phyloP scores from a whole-genome alignment of 352 stramenopile genomes.

The Nothophytophthora sp. region DNA sequence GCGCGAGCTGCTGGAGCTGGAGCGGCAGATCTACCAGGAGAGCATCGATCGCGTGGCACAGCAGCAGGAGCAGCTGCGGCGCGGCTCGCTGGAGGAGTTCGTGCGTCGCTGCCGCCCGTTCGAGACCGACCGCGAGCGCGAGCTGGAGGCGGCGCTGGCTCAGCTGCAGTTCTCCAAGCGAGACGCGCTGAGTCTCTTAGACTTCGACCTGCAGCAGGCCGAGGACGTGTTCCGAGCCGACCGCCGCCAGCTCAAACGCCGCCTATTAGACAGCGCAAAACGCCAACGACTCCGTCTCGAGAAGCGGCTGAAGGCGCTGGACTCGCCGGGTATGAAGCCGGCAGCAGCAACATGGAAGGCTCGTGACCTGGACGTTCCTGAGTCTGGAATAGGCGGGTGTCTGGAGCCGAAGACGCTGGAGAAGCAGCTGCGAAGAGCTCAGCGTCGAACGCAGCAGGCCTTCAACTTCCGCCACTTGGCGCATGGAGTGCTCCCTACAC shows the following conservation, averaged over 20 bases:
- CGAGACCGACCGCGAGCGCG: conserved; percentile 46
- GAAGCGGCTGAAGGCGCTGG: conserved; percentile 4
- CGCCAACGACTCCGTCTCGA: conserved; percentile 26
- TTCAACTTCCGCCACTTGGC: conserved; percentile 70
- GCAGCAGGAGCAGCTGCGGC: conserved; percentile 50
- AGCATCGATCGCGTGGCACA: conserved; percentile 63
- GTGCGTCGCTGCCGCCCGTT: conserved; percentile 61
- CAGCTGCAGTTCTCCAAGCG: conserved; percentile 53
- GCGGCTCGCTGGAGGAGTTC: conserved; percentile 61
- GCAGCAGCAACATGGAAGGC: no score
- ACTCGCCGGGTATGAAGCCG: no score
- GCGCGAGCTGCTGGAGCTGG: conserved; percentile 74
- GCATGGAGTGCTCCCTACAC: conserved; percentile 36
- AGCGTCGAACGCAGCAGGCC: conserved; percentile 21
- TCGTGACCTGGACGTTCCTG: no score
- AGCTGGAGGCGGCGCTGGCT: conserved; percentile 46
- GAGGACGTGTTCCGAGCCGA: conserved; percentile 45
- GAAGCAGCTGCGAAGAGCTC: conserved; percentile 27
- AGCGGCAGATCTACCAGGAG: conserved; percentile 83
- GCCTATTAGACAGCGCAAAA: conserved; percentile 20
- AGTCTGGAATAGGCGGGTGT: neutral
- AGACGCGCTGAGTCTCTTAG: conserved; percentile 64
- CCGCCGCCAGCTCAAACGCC: conserved; percentile 23
- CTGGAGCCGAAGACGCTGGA: conserved; percentile 21
- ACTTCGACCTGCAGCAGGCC: conserved; percentile 76